Evolutionary conservation across 2,329 filamentous ascomycete species (phyloP).

Genomic region (Fusarium humuli): DNA sequence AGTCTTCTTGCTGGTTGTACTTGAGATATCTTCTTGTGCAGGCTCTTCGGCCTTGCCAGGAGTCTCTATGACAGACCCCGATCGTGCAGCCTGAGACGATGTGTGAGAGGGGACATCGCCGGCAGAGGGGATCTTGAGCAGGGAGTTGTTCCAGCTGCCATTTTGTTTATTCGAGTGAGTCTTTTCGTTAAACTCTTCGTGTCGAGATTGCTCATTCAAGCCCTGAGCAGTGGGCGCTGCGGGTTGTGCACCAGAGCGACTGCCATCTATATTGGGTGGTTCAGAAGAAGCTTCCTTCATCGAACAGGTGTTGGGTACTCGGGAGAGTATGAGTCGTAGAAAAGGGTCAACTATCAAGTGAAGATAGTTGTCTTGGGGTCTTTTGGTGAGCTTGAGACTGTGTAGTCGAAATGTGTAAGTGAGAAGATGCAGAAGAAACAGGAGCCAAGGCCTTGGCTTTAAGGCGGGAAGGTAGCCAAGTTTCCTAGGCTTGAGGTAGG

Average conservation of each 20-base stretch:
- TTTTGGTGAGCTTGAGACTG: slow-evolving; percentile 35
- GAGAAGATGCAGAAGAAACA: slow-evolving; percentile 4
- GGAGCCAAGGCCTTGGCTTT: slow-evolving; percentile 43
- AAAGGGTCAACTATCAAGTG: slow-evolving; percentile 17
- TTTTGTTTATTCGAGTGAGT: slow-evolving; percentile 11
- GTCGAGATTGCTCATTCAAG: slow-evolving; percentile 32
- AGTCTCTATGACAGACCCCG: slow-evolving; percentile 66
- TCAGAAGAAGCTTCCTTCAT: slow-evolving; percentile 71
- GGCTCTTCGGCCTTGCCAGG: slow-evolving; percentile 32
- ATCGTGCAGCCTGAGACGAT: slow-evolving; percentile 64
- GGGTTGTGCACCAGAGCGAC: slow-evolving; percentile 66
- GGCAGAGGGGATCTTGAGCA: slow-evolving; percentile 45
- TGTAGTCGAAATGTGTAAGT: slow-evolving; percentile 23
- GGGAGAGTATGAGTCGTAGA: slow-evolving; percentile 2
- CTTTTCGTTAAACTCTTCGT: slow-evolving; percentile 24
- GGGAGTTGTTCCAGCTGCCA: slow-evolving; percentile 34
- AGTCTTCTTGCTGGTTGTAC: slow-evolving; percentile 51
- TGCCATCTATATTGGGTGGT: slow-evolving; percentile 66
- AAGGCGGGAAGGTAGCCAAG: slow-evolving; percentile 19
- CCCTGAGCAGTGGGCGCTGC: slow-evolving; percentile 57
- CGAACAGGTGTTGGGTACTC: slow-evolving; percentile 57
- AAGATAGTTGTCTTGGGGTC: slow-evolving; percentile 22
- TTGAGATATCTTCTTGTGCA: slow-evolving; percentile 40
- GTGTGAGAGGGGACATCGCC: slow-evolving; percentile 52
- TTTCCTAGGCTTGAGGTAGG: slow-evolving; percentile 11